Conservation (phyloP, 2,329 filamentous ascomycete genomes). For the Verticillium zaregamsianum region DNA sequence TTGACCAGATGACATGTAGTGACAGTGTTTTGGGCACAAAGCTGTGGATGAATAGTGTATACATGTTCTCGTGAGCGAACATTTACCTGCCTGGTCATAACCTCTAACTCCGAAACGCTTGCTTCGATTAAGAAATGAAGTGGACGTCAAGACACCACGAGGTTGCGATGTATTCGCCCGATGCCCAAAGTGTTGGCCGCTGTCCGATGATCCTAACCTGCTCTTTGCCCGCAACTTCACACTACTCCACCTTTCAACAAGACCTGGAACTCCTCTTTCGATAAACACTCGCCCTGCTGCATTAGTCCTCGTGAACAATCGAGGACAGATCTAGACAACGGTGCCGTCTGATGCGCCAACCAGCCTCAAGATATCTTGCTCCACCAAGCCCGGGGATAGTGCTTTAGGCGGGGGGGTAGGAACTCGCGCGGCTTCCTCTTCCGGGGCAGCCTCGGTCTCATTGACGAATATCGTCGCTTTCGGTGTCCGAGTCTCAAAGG, state of each 20-base stretch:
- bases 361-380: not conserved
- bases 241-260: too few relatives aligned
- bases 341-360: not conserved
- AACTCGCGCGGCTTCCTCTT: not conserved
- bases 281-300: too few relatives aligned
- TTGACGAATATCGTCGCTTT: slow-evolving; percentile 20
- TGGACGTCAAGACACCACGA: too few relatives aligned
- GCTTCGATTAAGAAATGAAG: not conserved
- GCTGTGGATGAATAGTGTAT: not conserved
- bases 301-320: too few relatives aligned
- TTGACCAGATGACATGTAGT: too few relatives aligned
- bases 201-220: too few relatives aligned
- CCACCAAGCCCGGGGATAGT: not conserved
- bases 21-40: too few relatives aligned
- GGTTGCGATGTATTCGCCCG: too few relatives aligned
- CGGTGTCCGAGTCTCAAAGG: slow-evolving; percentile 23
- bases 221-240: too few relatives aligned
- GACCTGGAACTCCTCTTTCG: too few relatives aligned
- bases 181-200: too few relatives aligned
- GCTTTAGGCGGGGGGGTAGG: not conserved
- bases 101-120: not conserved
- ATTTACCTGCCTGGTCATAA: not conserved
- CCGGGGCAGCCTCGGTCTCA: not conserved
- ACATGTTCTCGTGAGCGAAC: not conserved
- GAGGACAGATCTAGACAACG: not conserved